These are phyloP conservation scores for Nakaseomyces uthaithaninus DNA, from an alignment of 1,139 yeast species.

Conservation along the genomic window DNA sequence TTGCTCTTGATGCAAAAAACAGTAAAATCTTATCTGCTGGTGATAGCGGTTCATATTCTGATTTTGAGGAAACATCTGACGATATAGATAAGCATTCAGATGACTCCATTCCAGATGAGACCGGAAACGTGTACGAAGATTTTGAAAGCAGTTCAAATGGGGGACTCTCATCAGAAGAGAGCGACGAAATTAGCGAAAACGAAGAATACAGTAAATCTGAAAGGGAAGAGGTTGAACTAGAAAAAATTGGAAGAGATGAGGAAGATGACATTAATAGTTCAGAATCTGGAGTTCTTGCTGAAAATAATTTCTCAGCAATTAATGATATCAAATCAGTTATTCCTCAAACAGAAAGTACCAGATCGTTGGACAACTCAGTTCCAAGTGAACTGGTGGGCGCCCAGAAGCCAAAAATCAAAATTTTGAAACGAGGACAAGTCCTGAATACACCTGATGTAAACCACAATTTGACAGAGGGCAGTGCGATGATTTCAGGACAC, in stretches of 20 bases:
- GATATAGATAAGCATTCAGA: background rate
- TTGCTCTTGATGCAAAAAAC: background rate
- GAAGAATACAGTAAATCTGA: background rate
- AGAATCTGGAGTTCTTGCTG: constrained; percentile 11
- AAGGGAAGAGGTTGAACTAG: constrained; percentile 1
- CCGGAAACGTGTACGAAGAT: constrained; percentile 2
- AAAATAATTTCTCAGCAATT: constrained; percentile 15
- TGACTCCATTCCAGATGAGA: background rate
- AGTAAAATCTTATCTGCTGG: background rate
- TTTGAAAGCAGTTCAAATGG: constrained; percentile 9
- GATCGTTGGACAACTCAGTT: constrained; percentile 9
- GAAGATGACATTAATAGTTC: background rate
- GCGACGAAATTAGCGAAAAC: constrained; percentile 12
- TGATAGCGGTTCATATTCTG: constrained; percentile 5
- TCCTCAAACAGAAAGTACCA: constrained; percentile 19
- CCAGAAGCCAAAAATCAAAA: constrained; percentile 22
- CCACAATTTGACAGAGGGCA: too few relatives aligned
- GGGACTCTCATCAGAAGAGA: constrained; percentile 14
- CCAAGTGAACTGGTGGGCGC: constrained; percentile 3
- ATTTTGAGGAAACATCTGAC: background rate
- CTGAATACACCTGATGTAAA: background rate
- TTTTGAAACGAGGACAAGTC: constrained; percentile 31
- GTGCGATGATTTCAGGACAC: too few relatives aligned
- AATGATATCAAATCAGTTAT: constrained; percentile 36
- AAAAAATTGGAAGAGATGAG: constrained; percentile 3